Evolutionary conservation across 2,329 filamentous ascomycete species (phyloP), one percentile per base, ranked within the genome.

Genomic region (Ophiostoma australiae): DNA sequence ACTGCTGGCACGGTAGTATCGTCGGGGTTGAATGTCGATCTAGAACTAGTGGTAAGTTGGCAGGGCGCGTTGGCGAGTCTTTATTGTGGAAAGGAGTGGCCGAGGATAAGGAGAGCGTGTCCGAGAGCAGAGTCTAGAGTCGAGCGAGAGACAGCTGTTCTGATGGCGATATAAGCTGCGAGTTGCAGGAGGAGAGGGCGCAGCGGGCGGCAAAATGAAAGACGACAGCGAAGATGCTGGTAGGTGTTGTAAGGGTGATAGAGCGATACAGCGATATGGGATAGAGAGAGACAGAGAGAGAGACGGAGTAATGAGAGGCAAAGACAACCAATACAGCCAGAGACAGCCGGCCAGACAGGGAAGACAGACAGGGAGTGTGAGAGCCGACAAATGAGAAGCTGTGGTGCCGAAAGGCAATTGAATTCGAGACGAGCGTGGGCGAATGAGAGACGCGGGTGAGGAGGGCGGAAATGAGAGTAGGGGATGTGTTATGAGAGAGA

Each of bases 381-480:
- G 20, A n/a, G 63, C 17, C 23, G 39, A 67, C 37, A 31, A 67
- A 67, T 44, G 65, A 33, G 23, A 58, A 27, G 52, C 52, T 17
- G 65, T 41, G 11, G 27, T 31, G 66, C 33, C 37, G 39, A 67
- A 27, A 31, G 37, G 66, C 66, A 41, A 67, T 41, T 44, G 66
- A 11, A 48, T 39, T 23, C 23, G 37, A 44, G 23, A 33, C 2
- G 37, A 15, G 37, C 23, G 37, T 39, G 37, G 66, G 10, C 66
- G 66, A 67, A 67, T 67, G 39, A 67, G 66, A 41, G 66, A 31
- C 37, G 65, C 65, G 35, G 65, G 35, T 27, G 33, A 15, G 35
- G 27, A 20, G n/a, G 39, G 37, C 27, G 20, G 7, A 41, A 41
- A 67, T 66, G 33, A 20, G 61, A 33, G 61, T 37, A 65, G 31